Base-by-base conservation (phyloP, 139 green algal species). In the Chlorella sp. region DNA sequence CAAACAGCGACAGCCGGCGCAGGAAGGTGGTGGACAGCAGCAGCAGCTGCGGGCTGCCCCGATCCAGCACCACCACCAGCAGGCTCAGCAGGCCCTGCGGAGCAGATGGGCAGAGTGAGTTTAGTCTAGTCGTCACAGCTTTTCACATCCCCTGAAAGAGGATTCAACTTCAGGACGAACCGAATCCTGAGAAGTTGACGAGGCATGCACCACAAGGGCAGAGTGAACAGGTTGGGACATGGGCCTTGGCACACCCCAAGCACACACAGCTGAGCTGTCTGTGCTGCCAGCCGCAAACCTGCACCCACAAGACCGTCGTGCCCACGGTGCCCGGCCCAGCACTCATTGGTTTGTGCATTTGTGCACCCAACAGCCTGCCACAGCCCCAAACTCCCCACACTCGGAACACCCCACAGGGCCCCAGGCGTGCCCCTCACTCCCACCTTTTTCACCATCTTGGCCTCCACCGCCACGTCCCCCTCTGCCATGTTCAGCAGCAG, bases 371-470 rank as follows among this genome's bases (percentile, higher is more conserved):
- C 73, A 80, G n/a, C n/a, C 19, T 80, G n/a, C n/a, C 19, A 22
- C 32, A 39, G 32, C 2, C 32, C 5, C 57, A n/a, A 68, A 28
- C 15, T 3, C 34, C 30, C 32, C n/a, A 30, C n/a, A 30, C 69
- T 24, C 80, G 30, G 40, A 0, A 5, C 42, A 84, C 40, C 14
- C 15, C 80, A 39, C n/a, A 40, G 42, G 2, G 4, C 73, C 19
- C 24, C 73, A 48, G 76, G 14, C 36, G 34, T 19, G 4, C 36
- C 40, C 0, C 36, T 16, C n/a, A 60, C 14, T 0, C 92, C 7
- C 73, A 96, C 94, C 93, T 97, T 98, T 69, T 98, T 97, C 85
- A 96, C 94, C 95, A 99, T 98, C 92, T 98, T 98, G 42, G 90
- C 91, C 93, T 98, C 95, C 37, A 98, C 92, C 36, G 66, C 90